These are phyloP conservation scores for Mesembryanthemum crystallinum DNA, from an alignment of 148 eudicot genomes.

Conservation along the genomic window DNA sequence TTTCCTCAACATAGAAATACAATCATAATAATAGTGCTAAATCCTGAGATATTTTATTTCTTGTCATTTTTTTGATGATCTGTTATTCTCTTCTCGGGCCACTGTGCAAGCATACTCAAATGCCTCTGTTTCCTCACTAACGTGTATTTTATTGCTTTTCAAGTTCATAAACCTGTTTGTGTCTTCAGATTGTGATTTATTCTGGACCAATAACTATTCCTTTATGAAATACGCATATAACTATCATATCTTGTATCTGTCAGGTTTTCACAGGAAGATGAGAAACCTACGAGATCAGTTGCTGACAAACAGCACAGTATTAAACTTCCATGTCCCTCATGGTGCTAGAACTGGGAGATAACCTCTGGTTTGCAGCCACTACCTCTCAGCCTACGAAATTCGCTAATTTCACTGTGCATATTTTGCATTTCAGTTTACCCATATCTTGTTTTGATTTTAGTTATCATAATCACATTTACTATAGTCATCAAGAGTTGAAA, in stretches of 20 bases:
- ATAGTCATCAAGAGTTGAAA: slow-evolving; percentile 9
- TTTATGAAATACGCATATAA: background rate
- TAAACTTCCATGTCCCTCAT: background rate
- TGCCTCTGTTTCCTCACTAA: too few species aligned
- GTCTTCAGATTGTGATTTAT: background rate
- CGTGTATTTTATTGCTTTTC: background rate
- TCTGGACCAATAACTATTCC: background rate
- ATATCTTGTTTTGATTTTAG: slow-evolving; percentile 1
- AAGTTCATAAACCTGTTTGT: background rate
- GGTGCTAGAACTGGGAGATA: background rate
- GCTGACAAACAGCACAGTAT: background rate
- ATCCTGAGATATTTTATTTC: too few species aligned
- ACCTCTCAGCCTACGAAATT: slow-evolving; percentile 8
- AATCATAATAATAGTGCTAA: background rate
- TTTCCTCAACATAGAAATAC: background rate
- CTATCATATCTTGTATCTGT: background rate
- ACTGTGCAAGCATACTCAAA: background rate
- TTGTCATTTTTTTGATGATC: too few species aligned
- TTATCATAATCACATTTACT: slow-evolving; percentile 5
- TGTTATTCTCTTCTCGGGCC: background rate
- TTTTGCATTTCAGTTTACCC: background rate
- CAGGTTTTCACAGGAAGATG: slow-evolving; percentile 11
- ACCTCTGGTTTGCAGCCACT: background rate
- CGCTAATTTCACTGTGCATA: slow-evolving; percentile 11
- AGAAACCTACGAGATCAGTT: background rate